Conservation (phyloP, 2,329 filamentous ascomycete species). For the Cladorrhinum sp. region DNA sequence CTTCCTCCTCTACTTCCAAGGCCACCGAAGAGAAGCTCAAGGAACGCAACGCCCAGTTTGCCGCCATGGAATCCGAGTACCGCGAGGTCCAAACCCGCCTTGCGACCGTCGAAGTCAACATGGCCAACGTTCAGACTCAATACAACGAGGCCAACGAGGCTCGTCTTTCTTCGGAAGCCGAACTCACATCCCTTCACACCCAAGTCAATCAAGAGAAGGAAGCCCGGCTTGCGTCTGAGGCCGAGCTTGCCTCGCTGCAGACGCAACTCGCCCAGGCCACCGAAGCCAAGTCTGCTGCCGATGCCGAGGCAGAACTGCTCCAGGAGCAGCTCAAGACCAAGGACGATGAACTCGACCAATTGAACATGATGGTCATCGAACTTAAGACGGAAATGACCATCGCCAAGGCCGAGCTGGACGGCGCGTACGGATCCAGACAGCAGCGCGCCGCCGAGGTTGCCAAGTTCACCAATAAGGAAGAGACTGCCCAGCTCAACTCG, state of each 20-base stretch:
- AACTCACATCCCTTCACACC: constrained; percentile 33
- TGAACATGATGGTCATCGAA: constrained; percentile 53
- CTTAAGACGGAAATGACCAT: constrained; percentile 61
- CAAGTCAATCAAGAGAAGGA: constrained; percentile 8
- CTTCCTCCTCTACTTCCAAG: constrained; percentile 32
- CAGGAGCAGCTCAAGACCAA: constrained; percentile 47
- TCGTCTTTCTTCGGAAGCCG: constrained; percentile 9
- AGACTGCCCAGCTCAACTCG: constrained; percentile 44
- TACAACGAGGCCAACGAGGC: constrained; percentile 17
- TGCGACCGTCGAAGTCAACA: constrained; percentile 35
- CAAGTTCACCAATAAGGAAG: constrained; percentile 48
- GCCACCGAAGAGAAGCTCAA: constrained; percentile 40
- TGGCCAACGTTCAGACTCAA: constrained; percentile 38
- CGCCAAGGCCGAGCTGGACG: constrained; percentile 59
- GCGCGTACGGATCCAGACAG: constrained; percentile 57
- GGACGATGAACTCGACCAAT: constrained; percentile 49
- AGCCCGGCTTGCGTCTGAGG: constrained; percentile 8
- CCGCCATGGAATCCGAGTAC: constrained; percentile 41
- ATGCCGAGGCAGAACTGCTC: constrained; percentile 33
- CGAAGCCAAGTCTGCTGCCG: constrained; percentile 29
- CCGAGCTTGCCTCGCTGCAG: constrained; percentile 37
- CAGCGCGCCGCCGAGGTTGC: constrained; percentile 58
- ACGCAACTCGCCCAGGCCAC: constrained; percentile 24
- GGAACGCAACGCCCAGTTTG: constrained; percentile 43
- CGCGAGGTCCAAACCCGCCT: constrained; percentile 40